A percentile compares a stretch with the other conserved stretches of the same genome.
Conservation (phyloP, 148 eudicot species). For the Simmondsia chinensis region DNA sequence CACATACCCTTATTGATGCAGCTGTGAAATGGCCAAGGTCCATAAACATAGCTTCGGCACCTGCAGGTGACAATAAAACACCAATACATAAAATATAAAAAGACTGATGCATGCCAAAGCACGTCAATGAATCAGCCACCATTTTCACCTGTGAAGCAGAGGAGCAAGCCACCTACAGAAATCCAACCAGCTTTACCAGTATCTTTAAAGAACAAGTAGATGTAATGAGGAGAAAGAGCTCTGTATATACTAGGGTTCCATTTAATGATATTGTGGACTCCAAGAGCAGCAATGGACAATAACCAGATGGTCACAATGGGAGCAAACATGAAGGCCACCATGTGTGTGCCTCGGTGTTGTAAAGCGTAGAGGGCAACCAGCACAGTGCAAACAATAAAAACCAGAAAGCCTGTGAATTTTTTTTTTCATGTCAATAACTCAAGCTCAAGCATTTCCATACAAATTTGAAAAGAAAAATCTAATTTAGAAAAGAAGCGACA, state of each 20-base stretch:
- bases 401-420: conserved; percentile 20
- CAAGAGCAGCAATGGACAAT: conserved; percentile 34
- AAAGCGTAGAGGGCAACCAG: conserved; percentile 40
- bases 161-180: conserved; percentile 32
- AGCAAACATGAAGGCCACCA: conserved; percentile 38
- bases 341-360: conserved; percentile 39
- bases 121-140: not conserved
- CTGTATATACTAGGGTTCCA: conserved; percentile 33
- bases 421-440: conserved; percentile 1
- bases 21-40: conserved; percentile 35
- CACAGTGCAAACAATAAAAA: conserved; percentile 24
- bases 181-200: conserved; percentile 33
- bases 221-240: conserved; percentile 39
- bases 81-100: not conserved
- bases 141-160: conserved; percentile 32
- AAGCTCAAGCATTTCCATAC: conserved; percentile 1
- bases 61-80: conserved; percentile 16
- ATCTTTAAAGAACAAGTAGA: conserved; percentile 25
- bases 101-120: not conserved
- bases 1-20: conserved; percentile 35
- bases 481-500: too few relatives aligned
- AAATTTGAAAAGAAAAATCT: too few relatives aligned
- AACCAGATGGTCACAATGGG: conserved; percentile 35
- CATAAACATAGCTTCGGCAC: conserved; percentile 41
- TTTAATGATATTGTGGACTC: conserved; percentile 30